Evolutionary conservation across 2,329 filamentous ascomycete genomes (phyloP), one percentile per base, ranked within the genome.

Genomic region (Venturia effusa): DNA sequence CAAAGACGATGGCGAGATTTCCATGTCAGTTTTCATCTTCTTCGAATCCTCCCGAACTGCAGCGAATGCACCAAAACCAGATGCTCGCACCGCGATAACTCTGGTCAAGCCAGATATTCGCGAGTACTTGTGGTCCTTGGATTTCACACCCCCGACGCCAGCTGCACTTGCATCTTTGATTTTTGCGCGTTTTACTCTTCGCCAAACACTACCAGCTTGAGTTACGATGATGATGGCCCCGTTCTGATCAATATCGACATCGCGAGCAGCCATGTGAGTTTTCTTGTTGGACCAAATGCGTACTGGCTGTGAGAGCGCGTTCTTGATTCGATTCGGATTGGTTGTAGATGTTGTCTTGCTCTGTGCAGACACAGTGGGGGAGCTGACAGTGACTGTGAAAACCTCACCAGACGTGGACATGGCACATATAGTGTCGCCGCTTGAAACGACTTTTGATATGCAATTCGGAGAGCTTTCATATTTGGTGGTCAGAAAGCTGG

Each of bases 171-270:
- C 80, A 68, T 88, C 86, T 70, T 96, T 95, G 61, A 88, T 86
- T 67, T 93, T 96, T 32, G 84, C 81, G 66, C 94, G 84, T 71
- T 90, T 91, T 61, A 94, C 86, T 65, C 93, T 88, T 68, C 87
- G 87, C 93, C 93, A 99, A 0, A 97, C 93, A 59, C 90, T 93
- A 2, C 94, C 94, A 51, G 92, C 93, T 66, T 92, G 84, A 0
- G 94, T 99, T 68, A 91, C 93, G 67, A 99, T 86, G 64, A 99
- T 95, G 68, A 99, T 90, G 0, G 92, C 96, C 2, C 92, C 94
- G 73, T 97, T 89, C 72, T 96, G 92, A 43, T 92, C 91, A 3
- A 97, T 88, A 66, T 86, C 89, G 1, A 96, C 90, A 65, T 96
- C 96, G 62, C 84, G 84, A 37, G 90, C 92, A 3, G 92, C 92